phyloP scores from a whole-genome alignment of 192 early-diverging fungal genomes.

The Backusella luteola region DNA sequence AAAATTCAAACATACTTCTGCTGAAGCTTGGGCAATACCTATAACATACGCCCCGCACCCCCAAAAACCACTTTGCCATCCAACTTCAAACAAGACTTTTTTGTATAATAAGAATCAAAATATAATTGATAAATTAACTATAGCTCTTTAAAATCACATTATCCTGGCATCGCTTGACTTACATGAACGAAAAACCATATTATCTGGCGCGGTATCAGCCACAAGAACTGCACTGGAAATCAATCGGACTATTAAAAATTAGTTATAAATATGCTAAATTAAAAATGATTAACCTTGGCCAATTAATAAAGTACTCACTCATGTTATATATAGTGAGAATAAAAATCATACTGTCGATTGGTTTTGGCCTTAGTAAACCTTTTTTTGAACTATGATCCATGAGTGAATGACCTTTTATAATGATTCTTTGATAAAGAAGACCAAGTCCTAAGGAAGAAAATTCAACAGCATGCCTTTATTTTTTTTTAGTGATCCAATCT shows the following conservation, averaged over 20 bases:
- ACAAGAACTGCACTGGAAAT: constrained; percentile 20
- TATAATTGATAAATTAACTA: too few relatives aligned
- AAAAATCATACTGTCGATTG: constrained; percentile 23
- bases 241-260: constrained; percentile 16
- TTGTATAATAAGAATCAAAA: too few relatives aligned
- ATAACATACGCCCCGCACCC: constrained; percentile 21
- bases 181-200: constrained; percentile 13
- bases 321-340: constrained; percentile 1
- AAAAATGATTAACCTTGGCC: constrained; percentile 2
- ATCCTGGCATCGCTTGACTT: not conserved
- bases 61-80: constrained; percentile 28
- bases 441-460: constrained; percentile 12
- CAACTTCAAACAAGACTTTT: constrained; percentile 30
- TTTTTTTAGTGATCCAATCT: not conserved
- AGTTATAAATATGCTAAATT: not conserved
- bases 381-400: not conserved
- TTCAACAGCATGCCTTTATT: too few relatives aligned
- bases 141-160: too few relatives aligned
- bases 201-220: constrained; percentile 11
- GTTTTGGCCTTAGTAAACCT: constrained; percentile 27
- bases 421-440: not conserved
- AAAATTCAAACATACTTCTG: too few relatives aligned
- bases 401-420: constrained; percentile 17
- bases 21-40: too few relatives aligned
- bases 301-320: constrained; percentile 6